Evolutionary conservation across 192 early-diverging fungal genomes (phyloP), one percentile per base, ranked within the genome.

Genomic region (Chytriomyces sp.): DNA sequence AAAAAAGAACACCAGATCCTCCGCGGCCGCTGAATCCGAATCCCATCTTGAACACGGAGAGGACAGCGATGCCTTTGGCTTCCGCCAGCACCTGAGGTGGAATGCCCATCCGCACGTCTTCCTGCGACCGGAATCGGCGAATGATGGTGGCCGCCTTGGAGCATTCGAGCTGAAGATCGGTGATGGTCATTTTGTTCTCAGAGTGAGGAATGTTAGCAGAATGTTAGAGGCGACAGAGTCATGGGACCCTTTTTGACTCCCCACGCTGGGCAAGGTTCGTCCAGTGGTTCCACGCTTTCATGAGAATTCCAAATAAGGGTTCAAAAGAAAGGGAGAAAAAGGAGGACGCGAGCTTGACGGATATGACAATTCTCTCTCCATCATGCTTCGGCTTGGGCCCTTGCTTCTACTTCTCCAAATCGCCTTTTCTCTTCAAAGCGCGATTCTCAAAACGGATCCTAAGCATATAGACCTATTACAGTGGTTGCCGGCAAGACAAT

Each of bases 1-100:
- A 89, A 52, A 98, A 87, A n/a, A 95, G 93, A 25, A 98, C 77
- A 2, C 96, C 96, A 4, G 90, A 87, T 54, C 96, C 96, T n/a
- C 85, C 81, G 30, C 93, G 85, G 10, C 22, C 94, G 3, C 91
- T 91, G 86, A 91, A 94, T 7, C 92, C 78, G 70, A 94, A 92
- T 3, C 93, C 96, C 28, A 89, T 93, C 77, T 98, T 97, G 39
- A 96, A 65, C 3, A 95, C 91, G 7, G 93, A 93, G 69, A 96
- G 82, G 26, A 96, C 90, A 64, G 95, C 96, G 34, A 96, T 85
- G 19, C 94, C 58, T 5, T 34, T 5, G 14, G 33, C 58, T 28
- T 55, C 22, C n/a, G 22, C 4, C 54, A 55, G 54, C 5, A 55
- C 22, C 5, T 6, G 4, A 5, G n/a, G 22, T 5, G 54, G 54